These are phyloP conservation scores for Kalaharituber pfeilii DNA, from an alignment of 2,329 filamentous ascomycete species.

Conservation along the genomic window DNA sequence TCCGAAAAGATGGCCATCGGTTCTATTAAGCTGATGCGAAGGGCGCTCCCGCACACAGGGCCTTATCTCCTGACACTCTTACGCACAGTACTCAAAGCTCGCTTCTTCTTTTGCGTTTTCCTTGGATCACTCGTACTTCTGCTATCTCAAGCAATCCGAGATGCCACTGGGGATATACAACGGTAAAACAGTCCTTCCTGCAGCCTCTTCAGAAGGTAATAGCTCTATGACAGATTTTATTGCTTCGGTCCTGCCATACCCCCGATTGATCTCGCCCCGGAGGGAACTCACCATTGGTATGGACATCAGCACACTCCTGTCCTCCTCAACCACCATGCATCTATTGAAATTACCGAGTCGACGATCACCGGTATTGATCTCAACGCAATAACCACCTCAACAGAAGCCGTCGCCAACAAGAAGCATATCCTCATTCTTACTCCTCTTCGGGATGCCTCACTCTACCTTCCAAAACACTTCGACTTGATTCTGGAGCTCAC, in stretches of 20 bases:
- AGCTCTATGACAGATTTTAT: slow-evolving; percentile 52
- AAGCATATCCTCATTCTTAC: slow-evolving; percentile 86
- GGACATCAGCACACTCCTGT: slow-evolving; percentile 80
- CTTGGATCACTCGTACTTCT: background rate
- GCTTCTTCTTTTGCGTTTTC: background rate
- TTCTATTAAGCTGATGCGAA: no score
- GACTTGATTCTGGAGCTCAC: slow-evolving; percentile 77
- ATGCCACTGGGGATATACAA: background rate
- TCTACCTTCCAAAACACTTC: slow-evolving; percentile 75
- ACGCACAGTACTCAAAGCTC: background rate
- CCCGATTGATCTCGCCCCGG: slow-evolving; percentile 87
- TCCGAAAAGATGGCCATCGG: no score
- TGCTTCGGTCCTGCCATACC: slow-evolving; percentile 91
- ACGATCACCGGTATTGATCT: slow-evolving; percentile 68
- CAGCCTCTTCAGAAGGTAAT: background rate
- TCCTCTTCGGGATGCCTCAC: slow-evolving; percentile 74
- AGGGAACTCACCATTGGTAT: slow-evolving; percentile 81
- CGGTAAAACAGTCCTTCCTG: background rate
- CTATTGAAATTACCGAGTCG: slow-evolving; percentile 64
- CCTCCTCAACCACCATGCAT: slow-evolving; percentile 86
- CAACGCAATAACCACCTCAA: slow-evolving; percentile 66
- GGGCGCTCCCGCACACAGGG: no score
- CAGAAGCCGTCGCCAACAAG: slow-evolving; percentile 58
- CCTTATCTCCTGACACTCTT: background rate
- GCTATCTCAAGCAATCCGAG: background rate